Conservation (phyloP, 2,329 filamentous ascomycete species). For the Corynespora cassiicola region DNA sequence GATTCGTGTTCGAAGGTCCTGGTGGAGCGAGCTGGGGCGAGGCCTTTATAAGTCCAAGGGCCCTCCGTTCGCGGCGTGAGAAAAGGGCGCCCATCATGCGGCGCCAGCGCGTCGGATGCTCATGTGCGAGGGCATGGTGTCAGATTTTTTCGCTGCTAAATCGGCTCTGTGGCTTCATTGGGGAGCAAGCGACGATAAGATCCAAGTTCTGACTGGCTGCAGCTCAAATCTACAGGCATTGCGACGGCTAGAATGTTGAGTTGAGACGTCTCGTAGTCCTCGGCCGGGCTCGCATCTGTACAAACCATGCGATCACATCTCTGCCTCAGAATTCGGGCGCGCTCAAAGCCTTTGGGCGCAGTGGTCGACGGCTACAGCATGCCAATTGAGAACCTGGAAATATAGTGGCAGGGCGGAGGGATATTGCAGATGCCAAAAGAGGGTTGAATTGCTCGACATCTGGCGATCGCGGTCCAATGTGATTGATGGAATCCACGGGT, state of each 20-base stretch:
- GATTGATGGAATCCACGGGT: no score
- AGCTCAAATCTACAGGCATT: slow-evolving; percentile 11
- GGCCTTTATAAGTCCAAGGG: slow-evolving; percentile 14
- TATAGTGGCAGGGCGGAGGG: no score
- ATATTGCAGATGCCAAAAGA: no score
- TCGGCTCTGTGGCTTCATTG: slow-evolving; percentile 16
- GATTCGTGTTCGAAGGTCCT: not conserved
- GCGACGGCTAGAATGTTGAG: slow-evolving; percentile 3
- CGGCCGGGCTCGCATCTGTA: no score
- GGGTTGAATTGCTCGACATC: no score
- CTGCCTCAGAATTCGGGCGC: no score
- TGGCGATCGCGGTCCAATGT: no score
- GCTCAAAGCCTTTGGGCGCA: no score
- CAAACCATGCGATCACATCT: no score
- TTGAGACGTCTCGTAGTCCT: no score
- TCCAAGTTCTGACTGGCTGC: slow-evolving; percentile 13
- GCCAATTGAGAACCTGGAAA: no score
- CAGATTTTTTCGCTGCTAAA: slow-evolving; percentile 15
- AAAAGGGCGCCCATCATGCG: slow-evolving; percentile 14
- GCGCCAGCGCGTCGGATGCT: slow-evolving; percentile 8
- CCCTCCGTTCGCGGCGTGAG: slow-evolving; percentile 1
- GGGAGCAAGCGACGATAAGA: slow-evolving; percentile 21
- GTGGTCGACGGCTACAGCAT: no score
- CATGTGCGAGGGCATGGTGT: slow-evolving; percentile 17
- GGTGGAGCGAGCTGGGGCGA: slow-evolving; percentile 3